Evolutionary conservation across 352 stramenopile genomes (phyloP), one percentile per base, ranked within the genome.

Genomic region (Phytophthora pistaciae): DNA sequence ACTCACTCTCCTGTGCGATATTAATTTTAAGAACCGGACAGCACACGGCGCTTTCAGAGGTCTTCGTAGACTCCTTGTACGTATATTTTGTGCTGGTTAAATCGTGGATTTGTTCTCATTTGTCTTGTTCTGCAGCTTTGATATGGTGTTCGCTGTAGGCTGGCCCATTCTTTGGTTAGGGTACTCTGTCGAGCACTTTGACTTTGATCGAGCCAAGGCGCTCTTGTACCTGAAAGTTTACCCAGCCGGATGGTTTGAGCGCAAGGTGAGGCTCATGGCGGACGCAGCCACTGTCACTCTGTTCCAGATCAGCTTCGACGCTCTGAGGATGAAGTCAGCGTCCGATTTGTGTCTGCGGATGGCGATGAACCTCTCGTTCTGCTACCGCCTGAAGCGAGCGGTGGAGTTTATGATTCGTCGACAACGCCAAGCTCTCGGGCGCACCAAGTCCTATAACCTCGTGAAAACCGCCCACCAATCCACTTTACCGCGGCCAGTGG

Each of bases 91-190:
- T 11, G 5, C 11, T 36, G 25, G 8, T 25, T 33, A 9, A 14
- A 11, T 36, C 6, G 9, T 3, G 21, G 11, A 11, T 3, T 36
- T 36, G 11, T 20, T 27, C 46, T 53, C 3, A 53, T 29, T 7
- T 6, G 46, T 14, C 5, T 27, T 14, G 3, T 2, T 18, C 29
- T 27, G 10, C 46, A 29, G 46, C 20, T 53, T 53, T 53, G 46
- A 53, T 11, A 53, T 53, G 46, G 46, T 53, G 6, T 53, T 53
- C 16, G 46, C 46, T n/a, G 46, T 53, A 3, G 46, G n/a, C n/a
- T 53, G 46, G 46, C 46, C 46, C n/a, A 53, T 53, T 23, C 46
- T 53, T 25, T 53, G 46, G 46, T 14, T 53, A 27, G 46, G 18
- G 23, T 56, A 56, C 49, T 56, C 21, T 1, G 49, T 33, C 3